Evolutionary conservation across 305 asterid species (phyloP), one percentile per base, ranked within the genome.

Genomic region (Lippia alba): DNA sequence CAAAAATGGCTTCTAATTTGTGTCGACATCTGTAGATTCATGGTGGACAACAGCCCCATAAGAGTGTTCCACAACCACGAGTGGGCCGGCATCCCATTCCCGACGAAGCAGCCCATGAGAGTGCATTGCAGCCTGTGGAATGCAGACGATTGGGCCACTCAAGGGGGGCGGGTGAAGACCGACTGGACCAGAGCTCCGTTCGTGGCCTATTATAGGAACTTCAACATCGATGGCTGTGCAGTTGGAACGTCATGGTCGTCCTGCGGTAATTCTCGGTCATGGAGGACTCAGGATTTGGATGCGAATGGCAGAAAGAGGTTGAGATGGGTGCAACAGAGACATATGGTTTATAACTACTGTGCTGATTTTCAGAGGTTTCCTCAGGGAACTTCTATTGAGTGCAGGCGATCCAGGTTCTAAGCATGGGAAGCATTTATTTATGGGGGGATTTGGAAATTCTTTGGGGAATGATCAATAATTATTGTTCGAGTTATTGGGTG

Each of bases 91-190:
- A 17, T 51, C 56, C 56, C 56, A 51, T 51, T 51, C 56, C 56
- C 56, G 6, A 51, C 9, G 24, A 51, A 8, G 1, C 56, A 51
- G 30, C 56, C 56, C 0, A 51, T 51, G 56, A 51, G 56, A 17
- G 56, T 51, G 3, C 24, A 51, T 11, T 51, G 56, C 30, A 51
- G 56, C 56, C 17, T 51, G 56, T 51, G 56, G 56, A 51, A 51
- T 17, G 56, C 56, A 1, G 56, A 51, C 17, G 56, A 51, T 16
- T 51, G 56, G 56, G 56, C 56, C 12, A 51, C 56, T 15, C 56
- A 51, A 51, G 56, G 56, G 9, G 56, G 56, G 30, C 56, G 30
- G 1, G 56, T 51, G 12, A 51, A 51, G 30, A 17, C 56, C 2
- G 56, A 51, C 9, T 51, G 56, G 56, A 51, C 4, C 56, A 51